Conservation (phyloP, 192 early-diverging fungal genomes). For the Coemansia nantahalensis region DNA sequence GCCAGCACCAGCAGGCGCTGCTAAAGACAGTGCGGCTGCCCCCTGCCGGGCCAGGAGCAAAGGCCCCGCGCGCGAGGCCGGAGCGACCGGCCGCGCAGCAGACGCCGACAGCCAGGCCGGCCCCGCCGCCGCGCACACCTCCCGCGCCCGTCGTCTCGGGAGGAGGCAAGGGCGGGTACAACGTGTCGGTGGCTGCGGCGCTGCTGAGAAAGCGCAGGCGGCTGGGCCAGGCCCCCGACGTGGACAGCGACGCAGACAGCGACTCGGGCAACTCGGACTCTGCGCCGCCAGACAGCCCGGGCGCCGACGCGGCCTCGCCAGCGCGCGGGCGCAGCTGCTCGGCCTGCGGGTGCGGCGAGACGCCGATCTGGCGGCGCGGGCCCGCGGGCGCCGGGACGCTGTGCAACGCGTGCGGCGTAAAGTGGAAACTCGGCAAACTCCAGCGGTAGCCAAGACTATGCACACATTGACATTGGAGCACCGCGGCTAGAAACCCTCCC, state of each 20-base stretch:
- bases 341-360: slow-evolving; percentile 64
- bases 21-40: not conserved
- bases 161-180: slow-evolving; percentile 39
- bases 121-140: not conserved
- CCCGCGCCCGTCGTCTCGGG: not conserved
- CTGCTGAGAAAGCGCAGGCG: slow-evolving; percentile 1
- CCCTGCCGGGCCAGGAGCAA: not conserved
- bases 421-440: slow-evolving; percentile 81
- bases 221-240: not conserved
- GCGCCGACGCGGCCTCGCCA: not conserved
- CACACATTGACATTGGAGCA: too few species aligned
- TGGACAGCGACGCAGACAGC: not conserved
- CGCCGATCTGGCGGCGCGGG: slow-evolving; percentile 79
- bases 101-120: not conserved
- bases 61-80: not conserved
- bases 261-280: too few species aligned
- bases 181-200: slow-evolving; percentile 11
- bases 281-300: too few species aligned
- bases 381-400: slow-evolving; percentile 68
- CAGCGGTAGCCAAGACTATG: slow-evolving; percentile 19
- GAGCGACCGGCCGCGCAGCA: not conserved
- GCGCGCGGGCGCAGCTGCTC: slow-evolving; percentile 53
- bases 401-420: slow-evolving; percentile 80
- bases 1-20: not conserved
- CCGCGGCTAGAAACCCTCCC: too few species aligned